A percentile compares a stretch with the other conserved stretches of the same genome.
These are phyloP conservation scores for Picea sitchensis DNA, from an alignment of 75 land plant species.

Conservation along the genomic window DNA sequence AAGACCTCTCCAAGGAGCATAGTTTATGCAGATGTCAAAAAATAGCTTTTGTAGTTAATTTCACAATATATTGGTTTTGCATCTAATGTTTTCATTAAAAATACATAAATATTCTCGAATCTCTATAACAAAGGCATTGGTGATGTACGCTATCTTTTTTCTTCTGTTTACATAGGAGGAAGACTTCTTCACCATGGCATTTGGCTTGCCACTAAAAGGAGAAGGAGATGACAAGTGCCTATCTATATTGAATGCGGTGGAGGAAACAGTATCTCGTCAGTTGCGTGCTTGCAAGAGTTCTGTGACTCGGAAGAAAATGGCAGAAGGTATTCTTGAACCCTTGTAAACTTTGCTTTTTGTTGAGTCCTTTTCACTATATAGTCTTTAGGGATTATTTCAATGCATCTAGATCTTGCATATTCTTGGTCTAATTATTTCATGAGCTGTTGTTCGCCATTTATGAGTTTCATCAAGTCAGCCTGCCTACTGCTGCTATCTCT, in stretches of 20 bases:
- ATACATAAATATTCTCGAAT: too few relatives aligned
- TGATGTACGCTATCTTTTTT: not conserved
- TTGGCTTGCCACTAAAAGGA: slow-evolving; percentile 77
- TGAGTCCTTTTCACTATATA: too few relatives aligned
- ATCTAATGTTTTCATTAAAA: too few relatives aligned
- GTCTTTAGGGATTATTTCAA: too few relatives aligned
- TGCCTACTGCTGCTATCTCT: not conserved
- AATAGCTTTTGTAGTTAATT: too few relatives aligned
- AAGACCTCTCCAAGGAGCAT: too few relatives aligned
- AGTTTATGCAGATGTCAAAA: too few relatives aligned
- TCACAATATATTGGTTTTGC: too few relatives aligned
- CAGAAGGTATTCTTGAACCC: slow-evolving; percentile 44
- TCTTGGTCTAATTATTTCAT: too few relatives aligned
- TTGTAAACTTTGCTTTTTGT: too few relatives aligned
- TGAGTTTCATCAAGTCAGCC: not conserved
- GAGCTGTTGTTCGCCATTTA: not conserved
- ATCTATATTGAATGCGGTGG: slow-evolving; percentile 69
- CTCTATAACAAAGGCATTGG: not conserved
- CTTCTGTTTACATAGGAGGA: slow-evolving; percentile 65
- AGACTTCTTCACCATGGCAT: slow-evolving; percentile 74
- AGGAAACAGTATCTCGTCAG: slow-evolving; percentile 78
- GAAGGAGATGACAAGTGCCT: slow-evolving; percentile 86
- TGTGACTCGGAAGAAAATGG: slow-evolving; percentile 36
- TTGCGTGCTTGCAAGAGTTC: slow-evolving; percentile 70
- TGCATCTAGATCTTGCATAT: too few relatives aligned